phyloP scores from a whole-genome alignment of 352 stramenopile species.

The Elongisporangium undulatum region DNA sequence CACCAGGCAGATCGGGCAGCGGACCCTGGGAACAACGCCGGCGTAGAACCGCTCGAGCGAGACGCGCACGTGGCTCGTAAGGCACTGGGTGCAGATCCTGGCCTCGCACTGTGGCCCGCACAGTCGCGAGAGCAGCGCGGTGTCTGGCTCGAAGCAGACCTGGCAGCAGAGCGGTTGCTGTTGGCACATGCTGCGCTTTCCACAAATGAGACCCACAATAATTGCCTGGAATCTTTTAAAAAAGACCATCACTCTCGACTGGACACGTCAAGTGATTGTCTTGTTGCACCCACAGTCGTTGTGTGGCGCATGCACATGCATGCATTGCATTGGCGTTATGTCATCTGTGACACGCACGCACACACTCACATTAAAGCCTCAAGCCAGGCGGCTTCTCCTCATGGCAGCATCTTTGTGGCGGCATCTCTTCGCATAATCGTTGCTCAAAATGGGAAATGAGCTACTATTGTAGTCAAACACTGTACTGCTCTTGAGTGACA shows the following conservation, averaged over 20 bases:
- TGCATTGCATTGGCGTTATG: too few relatives aligned
- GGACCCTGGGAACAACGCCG: constrained; percentile 21
- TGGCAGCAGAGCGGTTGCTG: constrained; percentile 10
- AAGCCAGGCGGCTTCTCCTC: too few relatives aligned
- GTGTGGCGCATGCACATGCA: too few relatives aligned
- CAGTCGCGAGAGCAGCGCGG: constrained; percentile 2
- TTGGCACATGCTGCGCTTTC: not conserved
- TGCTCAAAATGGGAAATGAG: too few relatives aligned
- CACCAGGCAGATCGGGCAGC: constrained; percentile 22
- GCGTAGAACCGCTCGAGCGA: constrained; percentile 20
- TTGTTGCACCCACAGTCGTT: not conserved
- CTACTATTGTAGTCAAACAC: not conserved
- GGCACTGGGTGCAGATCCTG: constrained; percentile 14
- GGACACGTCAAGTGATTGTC: not conserved
- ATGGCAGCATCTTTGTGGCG: too few relatives aligned
- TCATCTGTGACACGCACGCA: too few relatives aligned
- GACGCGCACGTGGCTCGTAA: constrained; percentile 19
- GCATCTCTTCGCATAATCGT: too few relatives aligned
- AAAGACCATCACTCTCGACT: not conserved
- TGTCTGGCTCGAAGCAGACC: constrained; percentile 22
- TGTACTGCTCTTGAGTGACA: not conserved
- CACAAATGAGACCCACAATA: not conserved
- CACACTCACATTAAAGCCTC: too few relatives aligned
- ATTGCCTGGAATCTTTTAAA: not conserved
- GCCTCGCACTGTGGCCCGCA: constrained; percentile 18